A percentile compares a stretch with the other conserved stretches of the same genome.
Conservation (phyloP, 495 filamentous ascomycete genomes). For the Daldinia vernicosa region DNA sequence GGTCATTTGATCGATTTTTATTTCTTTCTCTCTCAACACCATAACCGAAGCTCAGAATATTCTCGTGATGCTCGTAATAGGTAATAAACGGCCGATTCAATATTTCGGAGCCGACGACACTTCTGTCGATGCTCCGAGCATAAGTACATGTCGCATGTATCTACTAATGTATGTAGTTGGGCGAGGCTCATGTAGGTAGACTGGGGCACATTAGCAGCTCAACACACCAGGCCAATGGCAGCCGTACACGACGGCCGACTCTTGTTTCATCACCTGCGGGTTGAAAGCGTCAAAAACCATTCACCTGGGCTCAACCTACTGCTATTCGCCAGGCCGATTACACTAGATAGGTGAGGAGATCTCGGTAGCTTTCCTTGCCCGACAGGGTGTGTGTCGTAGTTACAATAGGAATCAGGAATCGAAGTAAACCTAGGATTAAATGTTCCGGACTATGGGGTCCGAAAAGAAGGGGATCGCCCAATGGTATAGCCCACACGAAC, state of each 20-base stretch:
- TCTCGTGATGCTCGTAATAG: not conserved
- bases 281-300: slow-evolving; percentile 8
- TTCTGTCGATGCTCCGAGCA: not conserved
- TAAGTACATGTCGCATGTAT: not conserved
- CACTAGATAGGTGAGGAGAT: slow-evolving; percentile 25
- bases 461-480: slow-evolving; percentile 11
- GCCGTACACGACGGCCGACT: slow-evolving; percentile 28
- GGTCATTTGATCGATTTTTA: slow-evolving; percentile 22
- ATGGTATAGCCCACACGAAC: slow-evolving; percentile 13
- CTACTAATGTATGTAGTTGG: not conserved
- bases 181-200: slow-evolving; percentile 24
- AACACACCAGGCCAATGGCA: slow-evolving; percentile 20
- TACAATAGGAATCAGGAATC: slow-evolving; percentile 35
- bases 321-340: slow-evolving; percentile 27
- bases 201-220: slow-evolving; percentile 10
- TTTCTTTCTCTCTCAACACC: slow-evolving; percentile 6
- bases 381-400: slow-evolving; percentile 24
- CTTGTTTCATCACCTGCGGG: slow-evolving; percentile 38
- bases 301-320: not conserved
- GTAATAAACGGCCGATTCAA: slow-evolving; percentile 4
- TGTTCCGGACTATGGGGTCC: slow-evolving; percentile 33
- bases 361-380: slow-evolving; percentile 24
- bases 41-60: slow-evolving; percentile 14
- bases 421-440: slow-evolving; percentile 35
- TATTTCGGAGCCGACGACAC: slow-evolving; percentile 14